Conservation (phyloP, 2,329 filamentous ascomycete species). For the Boeremia exigua region DNA sequence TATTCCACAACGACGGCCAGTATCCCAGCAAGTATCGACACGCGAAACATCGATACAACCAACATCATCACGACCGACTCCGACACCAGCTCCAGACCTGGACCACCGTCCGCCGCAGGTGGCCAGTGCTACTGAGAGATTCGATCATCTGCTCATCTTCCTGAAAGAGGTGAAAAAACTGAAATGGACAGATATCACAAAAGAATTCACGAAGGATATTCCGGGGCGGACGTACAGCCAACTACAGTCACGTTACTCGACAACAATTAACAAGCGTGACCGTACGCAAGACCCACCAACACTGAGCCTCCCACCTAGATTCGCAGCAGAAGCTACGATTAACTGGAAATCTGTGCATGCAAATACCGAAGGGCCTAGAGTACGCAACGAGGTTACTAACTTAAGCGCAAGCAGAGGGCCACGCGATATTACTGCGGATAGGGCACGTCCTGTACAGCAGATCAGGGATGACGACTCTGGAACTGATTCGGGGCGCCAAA, state of each 20-base stretch:
- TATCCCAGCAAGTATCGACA: neutral
- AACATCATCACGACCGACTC: neutral
- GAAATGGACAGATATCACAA: conserved; percentile 46
- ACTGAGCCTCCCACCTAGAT: conserved; percentile 32
- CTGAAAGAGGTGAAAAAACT: conserved; percentile 50
- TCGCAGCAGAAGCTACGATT: conserved; percentile 31
- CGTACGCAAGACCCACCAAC: conserved; percentile 30
- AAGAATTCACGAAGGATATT: conserved; percentile 37
- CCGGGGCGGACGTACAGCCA: conserved; percentile 34
- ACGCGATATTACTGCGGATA: neutral
- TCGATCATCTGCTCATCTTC: conserved; percentile 47
- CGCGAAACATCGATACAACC: neutral
- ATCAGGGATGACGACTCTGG: conserved; percentile 22
- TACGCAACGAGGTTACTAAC: neutral
- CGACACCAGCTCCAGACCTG: neutral
- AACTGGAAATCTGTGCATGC: conserved; percentile 30
- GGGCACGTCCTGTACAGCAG: neutral
- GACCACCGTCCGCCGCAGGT: neutral
- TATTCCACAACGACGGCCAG: neutral
- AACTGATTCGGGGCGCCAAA: conserved; percentile 21
- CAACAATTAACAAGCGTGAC: conserved; percentile 34
- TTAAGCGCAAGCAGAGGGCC: neutral
- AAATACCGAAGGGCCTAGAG: neutral
- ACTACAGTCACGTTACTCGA: conserved; percentile 39
- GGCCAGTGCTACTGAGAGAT: conserved; percentile 13